Evolutionary conservation across 2,329 filamentous ascomycete species (phyloP).

Genomic region (Davidsoniella australis): DNA sequence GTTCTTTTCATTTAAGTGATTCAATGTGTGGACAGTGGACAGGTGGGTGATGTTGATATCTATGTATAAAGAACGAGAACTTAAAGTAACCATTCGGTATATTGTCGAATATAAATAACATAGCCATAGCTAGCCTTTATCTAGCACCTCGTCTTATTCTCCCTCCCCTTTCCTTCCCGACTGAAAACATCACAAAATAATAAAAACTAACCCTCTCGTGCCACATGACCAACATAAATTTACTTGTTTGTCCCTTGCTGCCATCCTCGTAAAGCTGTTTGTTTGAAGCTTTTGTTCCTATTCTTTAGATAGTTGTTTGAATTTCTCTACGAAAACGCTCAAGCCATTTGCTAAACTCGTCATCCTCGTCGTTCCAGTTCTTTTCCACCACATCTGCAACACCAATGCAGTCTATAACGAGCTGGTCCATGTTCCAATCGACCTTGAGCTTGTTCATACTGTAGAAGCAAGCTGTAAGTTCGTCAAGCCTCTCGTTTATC

Average conservation of each 20-base stretch:
- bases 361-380: constrained; percentile 46
- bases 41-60: too few relatives aligned
- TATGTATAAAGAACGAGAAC: too few relatives aligned
- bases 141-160: not conserved
- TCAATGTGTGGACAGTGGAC: too few relatives aligned
- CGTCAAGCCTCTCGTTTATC: constrained; percentile 52
- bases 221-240: not conserved
- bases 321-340: constrained; percentile 37
- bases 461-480: constrained; percentile 58
- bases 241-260: not conserved
- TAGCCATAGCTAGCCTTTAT: not conserved
- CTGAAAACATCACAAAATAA: too few relatives aligned
- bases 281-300: too few relatives aligned
- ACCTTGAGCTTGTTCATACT: constrained; percentile 43
- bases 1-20: not conserved
- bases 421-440: constrained; percentile 38
- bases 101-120: too few relatives aligned
- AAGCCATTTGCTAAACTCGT: constrained; percentile 70
- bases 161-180: not conserved
- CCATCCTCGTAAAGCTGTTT: not conserved
- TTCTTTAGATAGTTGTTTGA: constrained; percentile 11
- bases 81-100: too few relatives aligned
- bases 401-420: constrained; percentile 40
- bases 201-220: too few relatives aligned
- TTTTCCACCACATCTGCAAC: constrained; percentile 37